These are phyloP conservation scores for Sugiyamaella neomexicana DNA, from an alignment of 1,139 yeast species.

Conservation along the genomic window DNA sequence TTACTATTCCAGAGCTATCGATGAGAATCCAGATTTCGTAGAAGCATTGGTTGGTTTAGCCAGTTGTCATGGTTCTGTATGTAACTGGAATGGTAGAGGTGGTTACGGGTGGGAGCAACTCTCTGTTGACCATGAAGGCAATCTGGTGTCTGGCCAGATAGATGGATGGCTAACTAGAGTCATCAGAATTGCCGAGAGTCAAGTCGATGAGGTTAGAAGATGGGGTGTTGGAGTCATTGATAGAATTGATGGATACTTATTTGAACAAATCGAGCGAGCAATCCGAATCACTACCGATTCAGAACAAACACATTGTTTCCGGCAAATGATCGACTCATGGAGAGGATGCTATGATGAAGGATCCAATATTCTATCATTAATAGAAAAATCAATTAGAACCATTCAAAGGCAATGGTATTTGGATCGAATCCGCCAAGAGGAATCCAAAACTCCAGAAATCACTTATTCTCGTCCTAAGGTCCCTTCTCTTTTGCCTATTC, in stretches of 20 bases:
- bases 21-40: slow-evolving; percentile 36
- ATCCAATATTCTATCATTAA: slow-evolving; percentile 31
- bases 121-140: slow-evolving; percentile 35
- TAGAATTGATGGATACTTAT: slow-evolving; percentile 21
- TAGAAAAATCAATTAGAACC: slow-evolving; percentile 33
- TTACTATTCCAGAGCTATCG: slow-evolving; percentile 37
- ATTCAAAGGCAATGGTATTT: slow-evolving; percentile 38
- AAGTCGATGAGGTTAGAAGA: slow-evolving; percentile 30
- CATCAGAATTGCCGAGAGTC: slow-evolving; percentile 32
- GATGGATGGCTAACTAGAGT: slow-evolving; percentile 38
- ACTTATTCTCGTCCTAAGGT: slow-evolving; percentile 33
- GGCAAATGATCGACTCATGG: slow-evolving; percentile 22
- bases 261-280: slow-evolving; percentile 26
- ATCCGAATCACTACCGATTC: slow-evolving; percentile 29
- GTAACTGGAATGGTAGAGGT: slow-evolving; percentile 41
- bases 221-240: slow-evolving; percentile 38
- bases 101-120: slow-evolving; percentile 36
- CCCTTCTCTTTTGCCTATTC: slow-evolving; percentile 36
- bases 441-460: slow-evolving; percentile 9
- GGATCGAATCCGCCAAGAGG: slow-evolving; percentile 28
- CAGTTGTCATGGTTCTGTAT: slow-evolving; percentile 38
- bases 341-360: slow-evolving; percentile 34
- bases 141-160: slow-evolving; percentile 27
- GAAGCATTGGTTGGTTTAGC: slow-evolving; percentile 41
- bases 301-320: background rate